Evolutionary conservation across 73 alveolate species (phyloP), one percentile per base, ranked within the genome.

Genomic region (Uronychia setigera): DNA sequence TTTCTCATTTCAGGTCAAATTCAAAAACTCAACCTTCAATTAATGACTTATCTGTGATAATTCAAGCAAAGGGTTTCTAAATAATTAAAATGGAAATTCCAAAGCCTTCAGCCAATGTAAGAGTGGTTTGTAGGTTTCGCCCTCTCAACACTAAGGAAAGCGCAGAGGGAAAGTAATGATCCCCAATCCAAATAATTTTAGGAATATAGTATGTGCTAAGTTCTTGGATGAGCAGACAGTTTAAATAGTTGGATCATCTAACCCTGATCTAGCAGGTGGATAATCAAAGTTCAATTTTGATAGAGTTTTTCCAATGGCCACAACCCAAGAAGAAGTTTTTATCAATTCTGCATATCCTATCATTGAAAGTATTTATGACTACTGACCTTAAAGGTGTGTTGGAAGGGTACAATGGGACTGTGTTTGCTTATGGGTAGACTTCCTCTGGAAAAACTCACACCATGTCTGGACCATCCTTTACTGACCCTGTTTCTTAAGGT

Each of bases 401-500:
- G 58, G 92, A 89, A 19, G 99, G 99, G 5, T 97, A 91, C 80
- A 97, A 97, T 88, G 98, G 98, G 1, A 94, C 98, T 32, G 88
- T 97, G 0, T 82, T 97, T 29, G 96, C 98, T 34, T 96, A 97
- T 95, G 99, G 99, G 0, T 92, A 92, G 80, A 95, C 98, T n/a
- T 93, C 96, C 13, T 87, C 98, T 32, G 99, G 99, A 0, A 97
- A 97, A 82, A 95, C 98, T 35, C 94, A 92, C 83, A 95, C 99
- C 26, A 97, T 97, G 96, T 86, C 79, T 74, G 99, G 99, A 0
- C 93, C 94, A 1, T 92, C 83, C 60, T 76, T 93, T 25, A 91
- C 87, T 13, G 95, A 92, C 84, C 74, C 59, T 29, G 88, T 81
- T 29, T 30, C 35, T 31, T 89, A 83, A 85, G 99, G 99, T 74